phyloP scores from a whole-genome alignment of 2,329 filamentous ascomycete genomes.

The Leptographium lundbergii region DNA sequence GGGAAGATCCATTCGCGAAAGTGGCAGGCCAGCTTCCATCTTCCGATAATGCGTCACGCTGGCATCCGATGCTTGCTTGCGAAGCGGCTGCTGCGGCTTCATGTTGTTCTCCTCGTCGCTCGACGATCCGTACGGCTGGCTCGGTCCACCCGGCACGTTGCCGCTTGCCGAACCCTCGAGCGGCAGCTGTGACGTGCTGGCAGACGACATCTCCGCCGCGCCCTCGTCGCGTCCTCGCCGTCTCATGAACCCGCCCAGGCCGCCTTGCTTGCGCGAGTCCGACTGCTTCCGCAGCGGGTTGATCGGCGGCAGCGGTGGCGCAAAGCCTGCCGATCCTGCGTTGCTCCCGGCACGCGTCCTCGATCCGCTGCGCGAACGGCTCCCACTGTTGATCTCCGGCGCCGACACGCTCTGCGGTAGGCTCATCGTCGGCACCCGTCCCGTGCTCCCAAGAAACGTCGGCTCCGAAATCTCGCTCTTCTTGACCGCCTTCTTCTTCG shows the following conservation, averaged over 20 bases:
- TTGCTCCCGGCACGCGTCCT: constrained; percentile 26
- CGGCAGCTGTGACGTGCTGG: constrained; percentile 20
- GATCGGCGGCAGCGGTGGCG: constrained; percentile 44
- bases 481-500: constrained; percentile 28
- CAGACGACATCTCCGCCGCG: constrained; percentile 12
- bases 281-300: constrained; percentile 39
- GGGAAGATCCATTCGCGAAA: constrained; percentile 18
- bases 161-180: constrained; percentile 10
- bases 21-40: constrained; percentile 10
- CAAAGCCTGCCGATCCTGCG: constrained; percentile 15
- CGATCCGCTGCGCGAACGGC: constrained; percentile 24
- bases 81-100: constrained; percentile 26
- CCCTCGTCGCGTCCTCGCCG: constrained; percentile 20
- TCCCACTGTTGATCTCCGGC: constrained; percentile 14
- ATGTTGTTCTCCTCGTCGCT: constrained; percentile 29
- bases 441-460: constrained; percentile 32
- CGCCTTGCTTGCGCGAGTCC: constrained; percentile 22
- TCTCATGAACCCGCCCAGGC: constrained; percentile 24
- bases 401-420: constrained; percentile 19
- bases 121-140: constrained; percentile 14
- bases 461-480: constrained; percentile 39
- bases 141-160: constrained; percentile 11
- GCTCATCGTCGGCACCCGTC: constrained; percentile 29
- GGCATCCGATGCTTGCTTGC: constrained; percentile 30
- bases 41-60: constrained; percentile 12